Evolutionary conservation across 768 basidiomycete genomes (phyloP).

Genomic region (Agaricus blazei): DNA sequence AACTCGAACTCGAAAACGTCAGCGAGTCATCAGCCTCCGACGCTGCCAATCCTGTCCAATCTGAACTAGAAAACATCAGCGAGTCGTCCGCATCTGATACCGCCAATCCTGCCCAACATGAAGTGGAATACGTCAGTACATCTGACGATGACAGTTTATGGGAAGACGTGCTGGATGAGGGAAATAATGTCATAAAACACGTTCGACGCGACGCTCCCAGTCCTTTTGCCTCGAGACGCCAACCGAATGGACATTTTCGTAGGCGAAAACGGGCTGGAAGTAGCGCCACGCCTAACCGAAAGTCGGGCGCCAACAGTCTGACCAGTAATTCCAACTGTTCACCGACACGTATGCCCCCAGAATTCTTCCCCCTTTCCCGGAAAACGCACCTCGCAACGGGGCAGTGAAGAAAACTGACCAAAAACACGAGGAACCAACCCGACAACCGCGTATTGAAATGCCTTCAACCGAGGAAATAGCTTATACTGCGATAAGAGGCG

Average conservation of each 20-base stretch:
- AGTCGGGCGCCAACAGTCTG: neutral
- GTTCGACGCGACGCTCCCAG: neutral
- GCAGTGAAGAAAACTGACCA: neutral
- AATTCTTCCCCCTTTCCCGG: neutral
- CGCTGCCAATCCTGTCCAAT: conserved; percentile 15
- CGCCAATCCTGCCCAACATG: conserved; percentile 15
- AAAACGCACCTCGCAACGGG: neutral
- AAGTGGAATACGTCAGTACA: conserved; percentile 24
- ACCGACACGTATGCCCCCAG: neutral
- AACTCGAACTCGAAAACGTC: neutral
- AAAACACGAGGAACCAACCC: neutral
- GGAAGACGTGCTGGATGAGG: conserved; percentile 6
- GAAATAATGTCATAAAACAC: neutral
- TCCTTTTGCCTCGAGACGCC: neutral
- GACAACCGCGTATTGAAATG: neutral
- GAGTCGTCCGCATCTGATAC: conserved; percentile 9
- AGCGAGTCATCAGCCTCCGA: conserved; percentile 9
- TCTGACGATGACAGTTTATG: conserved; percentile 2
- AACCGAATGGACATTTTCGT: neutral
- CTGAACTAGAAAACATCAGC: conserved; percentile 24
- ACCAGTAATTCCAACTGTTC: neutral
- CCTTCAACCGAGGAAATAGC: conserved; percentile 21
- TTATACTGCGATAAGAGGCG: conserved; percentile 24
- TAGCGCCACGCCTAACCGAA: neutral
- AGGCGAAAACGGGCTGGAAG: conserved; percentile 5